A percentile compares a stretch with the other conserved stretches of the same genome.
These are phyloP conservation scores for Houttuynia cordata DNA, from an alignment of 164 flowering plant genomes.

Conservation along the genomic window DNA sequence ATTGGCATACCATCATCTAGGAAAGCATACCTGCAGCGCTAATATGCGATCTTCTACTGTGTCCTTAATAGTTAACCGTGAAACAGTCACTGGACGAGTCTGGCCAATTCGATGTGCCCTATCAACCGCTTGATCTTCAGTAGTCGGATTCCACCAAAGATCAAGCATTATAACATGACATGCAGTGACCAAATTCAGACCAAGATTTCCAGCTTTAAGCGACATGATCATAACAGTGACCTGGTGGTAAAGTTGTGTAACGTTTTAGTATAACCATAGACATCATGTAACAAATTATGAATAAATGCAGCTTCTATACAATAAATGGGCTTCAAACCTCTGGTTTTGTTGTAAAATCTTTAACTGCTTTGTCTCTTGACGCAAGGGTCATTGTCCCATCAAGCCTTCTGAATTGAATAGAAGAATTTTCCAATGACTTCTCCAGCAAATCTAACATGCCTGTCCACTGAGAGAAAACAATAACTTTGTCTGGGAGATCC, in stretches of 20 bases:
- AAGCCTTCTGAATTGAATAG: constrained; percentile 57
- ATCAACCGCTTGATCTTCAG: constrained; percentile 96
- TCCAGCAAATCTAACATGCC: constrained; percentile 83
- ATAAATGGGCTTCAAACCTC: constrained; percentile 42
- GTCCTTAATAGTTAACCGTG: constrained; percentile 69
- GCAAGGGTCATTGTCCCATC: constrained; percentile 83
- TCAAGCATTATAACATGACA: constrained; percentile 86
- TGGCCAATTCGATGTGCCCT: constrained; percentile 98
- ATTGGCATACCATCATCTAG: too few relatives aligned
- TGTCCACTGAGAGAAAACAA: constrained; percentile 97
- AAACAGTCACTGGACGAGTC: constrained; percentile 89
- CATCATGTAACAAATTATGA: neutral
- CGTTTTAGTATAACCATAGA: neutral
- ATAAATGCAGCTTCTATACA: neutral
- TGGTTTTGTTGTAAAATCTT: constrained; percentile 68
- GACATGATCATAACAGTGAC: constrained; percentile 96
- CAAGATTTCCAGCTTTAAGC: constrained; percentile 91
- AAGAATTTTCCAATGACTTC: constrained; percentile 33
- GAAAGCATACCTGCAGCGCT: constrained; percentile 63
- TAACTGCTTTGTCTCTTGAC: constrained; percentile 74
- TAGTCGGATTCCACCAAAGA: constrained; percentile 99
- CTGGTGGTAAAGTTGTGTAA: constrained; percentile 27
- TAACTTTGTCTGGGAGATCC: constrained; percentile 35
- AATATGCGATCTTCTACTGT: constrained; percentile 90
- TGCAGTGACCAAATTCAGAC: constrained; percentile 94